These are phyloP conservation scores for Penicillium odoratum DNA, from an alignment of 495 filamentous ascomycete genomes.

Conservation along the genomic window DNA sequence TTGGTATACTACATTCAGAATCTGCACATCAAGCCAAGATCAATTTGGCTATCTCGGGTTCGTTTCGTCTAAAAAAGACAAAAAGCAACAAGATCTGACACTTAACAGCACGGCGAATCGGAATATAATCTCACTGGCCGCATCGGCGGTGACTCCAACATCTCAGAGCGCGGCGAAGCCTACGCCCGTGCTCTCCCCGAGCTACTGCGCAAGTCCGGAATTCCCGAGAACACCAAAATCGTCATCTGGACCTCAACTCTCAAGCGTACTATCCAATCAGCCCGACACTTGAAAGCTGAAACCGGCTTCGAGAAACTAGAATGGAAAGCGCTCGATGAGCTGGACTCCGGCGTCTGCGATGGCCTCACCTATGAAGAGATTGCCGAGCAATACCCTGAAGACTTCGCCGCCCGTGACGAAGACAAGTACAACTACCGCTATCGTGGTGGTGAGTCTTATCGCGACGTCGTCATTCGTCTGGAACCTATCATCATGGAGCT, in stretches of 20 bases:
- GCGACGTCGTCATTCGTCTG: slow-evolving; percentile 94
- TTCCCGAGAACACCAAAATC: slow-evolving; percentile 75
- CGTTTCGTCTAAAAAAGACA: slow-evolving; percentile 25
- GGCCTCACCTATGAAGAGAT: slow-evolving; percentile 95
- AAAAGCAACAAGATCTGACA: neutral
- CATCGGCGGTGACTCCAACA: slow-evolving; percentile 86
- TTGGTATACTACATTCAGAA: slow-evolving; percentile 99
- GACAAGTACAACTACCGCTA: slow-evolving; percentile 99
- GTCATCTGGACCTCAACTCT: slow-evolving; percentile 98
- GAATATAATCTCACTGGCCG: slow-evolving; percentile 82
- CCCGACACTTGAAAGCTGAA: slow-evolving; percentile 64
- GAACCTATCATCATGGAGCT: slow-evolving; percentile 99
- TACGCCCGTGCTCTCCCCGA: slow-evolving; percentile 82
- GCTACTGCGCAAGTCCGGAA: slow-evolving; percentile 71
- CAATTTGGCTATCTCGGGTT: slow-evolving; percentile 95
- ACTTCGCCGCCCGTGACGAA: slow-evolving; percentile 90
- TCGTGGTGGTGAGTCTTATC: slow-evolving; percentile 93
- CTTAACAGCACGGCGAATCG: slow-evolving; percentile 82
- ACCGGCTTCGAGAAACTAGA: slow-evolving; percentile 85
- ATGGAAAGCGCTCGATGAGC: slow-evolving; percentile 98
- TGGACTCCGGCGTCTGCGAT: slow-evolving; percentile 95
- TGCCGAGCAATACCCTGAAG: slow-evolving; percentile 83
- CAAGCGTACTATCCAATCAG: slow-evolving; percentile 88
- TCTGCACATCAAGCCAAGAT: slow-evolving; percentile 93
- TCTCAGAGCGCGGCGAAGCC: slow-evolving; percentile 82